Evolutionary conservation across 257 asterid genomes (phyloP).

Genomic region (Fraxinus quadrangulata): DNA sequence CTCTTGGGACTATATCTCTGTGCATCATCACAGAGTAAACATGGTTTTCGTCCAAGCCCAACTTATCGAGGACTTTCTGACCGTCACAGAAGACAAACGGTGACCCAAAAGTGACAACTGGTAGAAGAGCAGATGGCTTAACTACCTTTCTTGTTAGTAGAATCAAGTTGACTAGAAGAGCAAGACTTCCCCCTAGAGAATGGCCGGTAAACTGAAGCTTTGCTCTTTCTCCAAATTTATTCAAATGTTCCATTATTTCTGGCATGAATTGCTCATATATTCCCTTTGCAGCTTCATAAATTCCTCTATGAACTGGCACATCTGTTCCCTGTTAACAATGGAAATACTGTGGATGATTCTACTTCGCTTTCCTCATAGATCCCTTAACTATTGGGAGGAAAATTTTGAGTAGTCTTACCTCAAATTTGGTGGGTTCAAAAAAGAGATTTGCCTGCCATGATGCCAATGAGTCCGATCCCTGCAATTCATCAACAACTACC

Average conservation of each 20-base stretch:
- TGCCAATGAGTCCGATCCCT: slow-evolving; percentile 89
- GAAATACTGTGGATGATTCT: background rate
- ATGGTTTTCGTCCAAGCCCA: slow-evolving; percentile 68
- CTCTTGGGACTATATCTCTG: slow-evolving; percentile 87
- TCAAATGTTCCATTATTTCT: slow-evolving; percentile 58
- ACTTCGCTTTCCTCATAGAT: background rate
- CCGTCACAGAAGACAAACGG: slow-evolving; percentile 87
- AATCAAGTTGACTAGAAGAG: slow-evolving; percentile 78
- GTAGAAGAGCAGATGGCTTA: slow-evolving; percentile 59
- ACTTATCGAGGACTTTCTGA: slow-evolving; percentile 55
- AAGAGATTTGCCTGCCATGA: slow-evolving; percentile 95
- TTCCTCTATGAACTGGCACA: slow-evolving; percentile 83
- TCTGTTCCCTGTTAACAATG: slow-evolving; percentile 52
- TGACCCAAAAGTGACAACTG: slow-evolving; percentile 86
- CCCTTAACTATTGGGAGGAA: background rate
- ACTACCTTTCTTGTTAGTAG: slow-evolving; percentile 62
- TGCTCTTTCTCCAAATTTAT: slow-evolving; percentile 64
- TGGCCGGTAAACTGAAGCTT: slow-evolving; percentile 87
- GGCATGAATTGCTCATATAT: slow-evolving; percentile 83
- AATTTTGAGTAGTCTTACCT: slow-evolving; percentile 40
- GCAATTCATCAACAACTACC: slow-evolving; percentile 26
- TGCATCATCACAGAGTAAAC: slow-evolving; percentile 82
- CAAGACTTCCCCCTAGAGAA: slow-evolving; percentile 91
- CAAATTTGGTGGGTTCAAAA: slow-evolving; percentile 81
- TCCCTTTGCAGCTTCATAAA: slow-evolving; percentile 94